phyloP scores from a whole-genome alignment of 192 early-diverging fungal genomes.

The Mortierella claussenii region DNA sequence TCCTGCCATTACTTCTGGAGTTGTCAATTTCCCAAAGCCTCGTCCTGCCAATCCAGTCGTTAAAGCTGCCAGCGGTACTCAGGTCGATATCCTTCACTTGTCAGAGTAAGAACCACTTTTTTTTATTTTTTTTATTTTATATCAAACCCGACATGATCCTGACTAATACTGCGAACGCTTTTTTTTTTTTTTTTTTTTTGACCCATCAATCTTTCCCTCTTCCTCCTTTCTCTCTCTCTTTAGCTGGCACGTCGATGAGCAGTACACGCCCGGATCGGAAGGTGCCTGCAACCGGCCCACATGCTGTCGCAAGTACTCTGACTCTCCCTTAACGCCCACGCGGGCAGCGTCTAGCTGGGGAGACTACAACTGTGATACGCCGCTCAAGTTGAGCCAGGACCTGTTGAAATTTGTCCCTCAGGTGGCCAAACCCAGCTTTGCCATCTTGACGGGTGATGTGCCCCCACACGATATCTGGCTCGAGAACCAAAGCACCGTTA shows the following conservation, averaged over 20 bases:
- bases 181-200: not conserved
- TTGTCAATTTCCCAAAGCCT: constrained; percentile 55
- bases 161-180: not conserved
- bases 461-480: constrained; percentile 45
- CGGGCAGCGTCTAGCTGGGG: constrained; percentile 46
- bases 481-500: constrained; percentile 6
- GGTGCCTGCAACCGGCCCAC: constrained; percentile 55
- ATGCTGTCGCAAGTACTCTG: constrained; percentile 55
- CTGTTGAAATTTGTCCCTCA: constrained; percentile 46
- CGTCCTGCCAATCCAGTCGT: constrained; percentile 40
- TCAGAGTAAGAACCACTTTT: constrained; percentile 51
- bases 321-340: constrained; percentile 35
- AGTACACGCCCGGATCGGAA: constrained; percentile 49
- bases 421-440: constrained; percentile 37
- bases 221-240: constrained; percentile 3
- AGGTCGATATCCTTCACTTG: constrained; percentile 58
- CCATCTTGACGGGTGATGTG: constrained; percentile 61
- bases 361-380: constrained; percentile 59
- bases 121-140: too few species aligned
- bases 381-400: constrained; percentile 52
- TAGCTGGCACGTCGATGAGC: constrained; percentile 36
- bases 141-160: too few species aligned
- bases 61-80: constrained; percentile 25
- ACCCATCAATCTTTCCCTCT: not conserved
- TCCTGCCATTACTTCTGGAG: constrained; percentile 40